Percentiles rank a stretch among this genome's conserved stretches.
phyloP scores from a whole-genome alignment of 805 yeast genomes.

The Kregervanrija pseudodelftensis region DNA sequence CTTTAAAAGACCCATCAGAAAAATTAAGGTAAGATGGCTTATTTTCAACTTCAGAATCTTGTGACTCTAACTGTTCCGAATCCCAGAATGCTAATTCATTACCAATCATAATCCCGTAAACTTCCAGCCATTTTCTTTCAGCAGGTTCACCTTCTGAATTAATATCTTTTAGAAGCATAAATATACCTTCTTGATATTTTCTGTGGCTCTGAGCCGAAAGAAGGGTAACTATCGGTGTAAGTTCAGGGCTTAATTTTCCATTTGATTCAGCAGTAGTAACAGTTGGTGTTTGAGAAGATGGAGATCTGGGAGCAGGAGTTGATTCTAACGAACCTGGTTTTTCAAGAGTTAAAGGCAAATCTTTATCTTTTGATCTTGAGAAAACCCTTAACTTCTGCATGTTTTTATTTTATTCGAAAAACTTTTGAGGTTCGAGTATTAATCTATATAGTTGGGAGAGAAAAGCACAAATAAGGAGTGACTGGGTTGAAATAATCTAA shows the following conservation, averaged over 20 bases:
- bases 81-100: constrained; percentile 93
- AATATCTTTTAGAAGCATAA: constrained; percentile 66
- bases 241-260: constrained; percentile 32
- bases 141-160: constrained; percentile 83
- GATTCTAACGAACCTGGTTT: neutral
- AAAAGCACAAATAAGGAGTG: neutral
- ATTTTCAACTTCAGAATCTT: constrained; percentile 22
- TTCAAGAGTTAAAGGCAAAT: constrained; percentile 6
- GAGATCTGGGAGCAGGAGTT: constrained; percentile 1
- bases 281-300: constrained; percentile 7
- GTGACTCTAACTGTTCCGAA: constrained; percentile 50
- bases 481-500: too few species aligned
- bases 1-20: constrained; percentile 80
- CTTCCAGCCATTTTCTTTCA: constrained; percentile 84
- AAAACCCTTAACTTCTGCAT: constrained; percentile 23
- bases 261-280: constrained; percentile 22
- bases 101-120: constrained; percentile 85
- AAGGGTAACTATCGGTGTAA: constrained; percentile 66
- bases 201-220: constrained; percentile 70
- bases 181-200: constrained; percentile 68
- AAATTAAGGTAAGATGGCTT: constrained; percentile 82
- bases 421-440: neutral
- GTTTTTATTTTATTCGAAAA: neutral
- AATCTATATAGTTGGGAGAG: neutral
- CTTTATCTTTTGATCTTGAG: constrained; percentile 11